Base-by-base conservation (phyloP, 805 yeast genomes). In the Nakazawaea anatomiae region DNA sequence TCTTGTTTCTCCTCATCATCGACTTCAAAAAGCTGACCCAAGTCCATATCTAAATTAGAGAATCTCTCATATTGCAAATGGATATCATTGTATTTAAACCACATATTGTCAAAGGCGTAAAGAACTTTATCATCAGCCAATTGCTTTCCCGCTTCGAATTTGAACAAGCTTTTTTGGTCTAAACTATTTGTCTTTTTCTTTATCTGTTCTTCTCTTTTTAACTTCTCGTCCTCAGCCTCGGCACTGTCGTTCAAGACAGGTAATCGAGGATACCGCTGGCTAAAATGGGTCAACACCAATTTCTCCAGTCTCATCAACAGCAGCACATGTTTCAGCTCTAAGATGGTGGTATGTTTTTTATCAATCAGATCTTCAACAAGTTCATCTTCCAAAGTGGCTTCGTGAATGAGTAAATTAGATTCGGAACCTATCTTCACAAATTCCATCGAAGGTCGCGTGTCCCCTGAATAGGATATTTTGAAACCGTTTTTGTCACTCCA, bases 401-500 rank as follows among this genome's bases (percentile, higher is more conserved):
- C 99, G 65, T 94, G 99, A 46, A 94, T 83, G 52, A 94, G 73
- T 46, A 94, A 64, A 61, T 89, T 92, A 30, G 89, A 79, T 10
- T 71, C 64, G 25, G 61, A 53, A 1, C 97, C 98, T 48, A 88
- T 77, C 2, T 69, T 73, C 0, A 85, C 79, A 66, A 90, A 90
- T 46, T 64, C 68, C 4, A 69, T 60, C 55, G 82, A 83, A 0
- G 99, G 99, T 59, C 97, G 79, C 0, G 98, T 89, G 63, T 94
- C 99, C 10, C 99, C 99, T 2, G 97, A 89, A 63, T 88, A 94
- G 0, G 97, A 85, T 1, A 91, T 72, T 57, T 80, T 85, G 71
- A 89, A 89, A 7, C 54, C 43, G 28, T 57, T 58, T 11, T 32
- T 32, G 35, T 32, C 25, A 18, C 25, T 18, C 25, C 25, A 18